Percentiles rank a stretch among this genome's conserved stretches.
These are phyloP conservation scores for Colletotrichum destructivum DNA, from an alignment of 2,329 filamentous ascomycete genomes.

Conservation along the genomic window DNA sequence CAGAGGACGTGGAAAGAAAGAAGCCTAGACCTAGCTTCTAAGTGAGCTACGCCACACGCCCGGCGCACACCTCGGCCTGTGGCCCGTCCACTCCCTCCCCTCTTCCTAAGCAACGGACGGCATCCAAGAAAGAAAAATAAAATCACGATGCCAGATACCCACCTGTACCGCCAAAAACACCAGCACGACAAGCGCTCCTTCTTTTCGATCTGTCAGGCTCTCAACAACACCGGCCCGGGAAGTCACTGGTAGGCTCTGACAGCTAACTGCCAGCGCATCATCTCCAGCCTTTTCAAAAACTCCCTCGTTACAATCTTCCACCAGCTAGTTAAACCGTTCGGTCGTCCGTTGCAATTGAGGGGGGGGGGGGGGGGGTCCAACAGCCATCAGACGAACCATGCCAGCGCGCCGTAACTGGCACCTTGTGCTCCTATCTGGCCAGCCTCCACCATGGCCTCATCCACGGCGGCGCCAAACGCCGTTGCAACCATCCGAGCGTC, in stretches of 20 bases:
- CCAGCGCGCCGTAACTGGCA: not conserved
- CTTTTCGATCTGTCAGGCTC: not conserved
- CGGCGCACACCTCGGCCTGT: slow-evolving; percentile 7
- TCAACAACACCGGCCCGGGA: not conserved
- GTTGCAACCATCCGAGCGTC: not conserved
- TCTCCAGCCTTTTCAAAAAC: not conserved
- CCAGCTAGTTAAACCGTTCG: not conserved
- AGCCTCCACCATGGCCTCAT: too few relatives aligned
- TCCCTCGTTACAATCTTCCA: not conserved
- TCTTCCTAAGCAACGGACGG: slow-evolving; percentile 25
- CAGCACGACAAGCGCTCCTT: not conserved
- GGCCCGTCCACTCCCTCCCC: slow-evolving; percentile 18
- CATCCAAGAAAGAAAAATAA: too few relatives aligned
- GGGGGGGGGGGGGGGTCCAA: not conserved
- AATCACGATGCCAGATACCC: slow-evolving; percentile 15
- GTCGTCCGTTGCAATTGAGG: not conserved
- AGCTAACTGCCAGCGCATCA: slow-evolving; percentile 8
- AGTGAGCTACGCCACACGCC: slow-evolving; percentile 2
- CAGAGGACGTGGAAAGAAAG: not conserved
- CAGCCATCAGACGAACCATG: slow-evolving; percentile 28
- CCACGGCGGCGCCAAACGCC: not conserved
- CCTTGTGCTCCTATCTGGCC: not conserved
- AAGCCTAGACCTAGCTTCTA: slow-evolving; percentile 30
- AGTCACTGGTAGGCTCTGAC: not conserved
- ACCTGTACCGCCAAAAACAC: not conserved